These are phyloP conservation scores for Cerrena zonata DNA, from an alignment of 1,284 basidiomycete genomes.

Conservation along the genomic window DNA sequence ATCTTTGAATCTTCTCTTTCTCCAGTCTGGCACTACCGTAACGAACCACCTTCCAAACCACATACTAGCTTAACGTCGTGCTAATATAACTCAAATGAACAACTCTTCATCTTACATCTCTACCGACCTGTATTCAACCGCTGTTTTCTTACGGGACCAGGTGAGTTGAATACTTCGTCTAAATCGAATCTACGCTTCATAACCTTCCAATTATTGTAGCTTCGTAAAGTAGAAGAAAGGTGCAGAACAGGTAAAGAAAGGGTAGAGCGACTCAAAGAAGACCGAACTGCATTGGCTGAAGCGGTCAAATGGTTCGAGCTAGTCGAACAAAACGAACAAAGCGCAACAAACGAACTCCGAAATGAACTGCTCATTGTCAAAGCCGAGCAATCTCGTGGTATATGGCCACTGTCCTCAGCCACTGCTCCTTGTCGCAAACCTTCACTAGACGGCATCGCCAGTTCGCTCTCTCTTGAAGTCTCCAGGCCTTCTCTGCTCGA, in stretches of 20 bases:
- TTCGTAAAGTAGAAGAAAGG: conserved; percentile 12
- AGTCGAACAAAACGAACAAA: conserved; percentile 15
- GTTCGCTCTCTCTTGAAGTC: not conserved
- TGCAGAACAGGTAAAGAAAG: conserved; percentile 7
- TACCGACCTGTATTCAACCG: not conserved
- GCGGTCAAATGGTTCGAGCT: conserved; percentile 11
- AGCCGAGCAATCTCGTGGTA: not conserved
- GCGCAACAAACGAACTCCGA: conserved; percentile 13
- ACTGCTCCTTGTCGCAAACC: not conserved
- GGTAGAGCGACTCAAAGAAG: conserved; percentile 7
- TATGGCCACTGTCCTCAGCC: not conserved
- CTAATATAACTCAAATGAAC: not conserved
- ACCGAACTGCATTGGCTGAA: conserved; percentile 11
- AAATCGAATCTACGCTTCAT: not conserved
- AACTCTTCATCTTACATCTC: not conserved
- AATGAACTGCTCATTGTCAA: conserved; percentile 10
- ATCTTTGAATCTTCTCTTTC: not conserved
- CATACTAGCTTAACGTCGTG: not conserved
- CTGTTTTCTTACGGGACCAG: not conserved
- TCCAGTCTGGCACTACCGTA: not conserved
- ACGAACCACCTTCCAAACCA: not conserved
- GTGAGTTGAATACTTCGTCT: not conserved
- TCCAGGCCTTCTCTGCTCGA: not conserved
- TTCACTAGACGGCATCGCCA: not conserved
- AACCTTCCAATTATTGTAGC: conserved; percentile 6